Evolutionary conservation across 495 filamentous ascomycete genomes (phyloP).

Genomic region (Amniculicola lignicola): DNA sequence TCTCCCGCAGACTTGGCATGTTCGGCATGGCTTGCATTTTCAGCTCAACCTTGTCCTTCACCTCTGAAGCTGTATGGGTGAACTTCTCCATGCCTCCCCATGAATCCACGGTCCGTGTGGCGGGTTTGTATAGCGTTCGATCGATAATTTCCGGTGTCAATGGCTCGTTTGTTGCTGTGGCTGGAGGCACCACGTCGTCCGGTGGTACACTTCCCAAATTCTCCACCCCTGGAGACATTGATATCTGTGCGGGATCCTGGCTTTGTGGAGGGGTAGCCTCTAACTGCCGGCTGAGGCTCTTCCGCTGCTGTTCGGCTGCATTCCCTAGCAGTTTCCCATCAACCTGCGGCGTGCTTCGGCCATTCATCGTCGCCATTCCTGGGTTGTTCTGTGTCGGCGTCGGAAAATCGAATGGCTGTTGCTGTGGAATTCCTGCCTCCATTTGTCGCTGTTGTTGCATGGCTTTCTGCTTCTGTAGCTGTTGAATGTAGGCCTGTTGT

Average conservation of each 20-base stretch:
- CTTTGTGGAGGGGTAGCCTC: conserved; percentile 36
- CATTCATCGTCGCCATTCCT: conserved; percentile 20
- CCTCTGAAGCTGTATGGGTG: not conserved
- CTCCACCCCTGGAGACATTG: conserved; percentile 9
- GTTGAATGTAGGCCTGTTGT: conserved; percentile 44
- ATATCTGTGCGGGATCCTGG: not conserved
- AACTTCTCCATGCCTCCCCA: conserved; percentile 8
- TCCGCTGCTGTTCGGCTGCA: conserved; percentile 44
- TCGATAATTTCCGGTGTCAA: not conserved
- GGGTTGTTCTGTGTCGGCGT: conserved; percentile 33
- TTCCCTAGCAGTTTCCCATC: conserved; percentile 17
- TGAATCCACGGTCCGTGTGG: not conserved
- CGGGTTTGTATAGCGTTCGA: not conserved
- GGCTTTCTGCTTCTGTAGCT: conserved; percentile 39
- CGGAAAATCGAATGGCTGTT: conserved; percentile 9
- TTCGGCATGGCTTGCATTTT: too few species aligned
- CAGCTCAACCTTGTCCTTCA: conserved; percentile 37
- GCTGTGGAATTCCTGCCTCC: conserved; percentile 12
- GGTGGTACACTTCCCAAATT: not conserved
- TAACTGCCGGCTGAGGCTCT: conserved; percentile 45
- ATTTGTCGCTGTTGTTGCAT: conserved; percentile 34
- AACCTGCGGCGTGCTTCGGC: conserved; percentile 29
- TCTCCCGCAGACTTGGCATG: conserved; percentile 69
- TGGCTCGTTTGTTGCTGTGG: not conserved
- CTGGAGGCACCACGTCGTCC: not conserved